Base-by-base conservation (phyloP, 2,329 filamentous ascomycete species). In the Alternaria angustiovoidea region DNA sequence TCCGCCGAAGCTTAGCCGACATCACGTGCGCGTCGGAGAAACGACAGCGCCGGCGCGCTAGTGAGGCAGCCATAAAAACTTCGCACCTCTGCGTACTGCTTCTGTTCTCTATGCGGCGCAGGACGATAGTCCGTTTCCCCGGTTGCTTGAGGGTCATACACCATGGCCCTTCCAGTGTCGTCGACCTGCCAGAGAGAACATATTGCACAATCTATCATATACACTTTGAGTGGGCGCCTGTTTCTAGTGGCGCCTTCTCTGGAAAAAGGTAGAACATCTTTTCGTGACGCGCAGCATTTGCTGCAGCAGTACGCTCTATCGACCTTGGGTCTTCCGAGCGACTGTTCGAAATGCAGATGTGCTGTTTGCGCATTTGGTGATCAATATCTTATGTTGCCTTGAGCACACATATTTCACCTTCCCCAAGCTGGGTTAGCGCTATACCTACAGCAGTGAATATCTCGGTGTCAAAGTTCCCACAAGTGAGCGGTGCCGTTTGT, bases 81-180 rank as follows among this genome's bases (percentile, higher is more conserved):
- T 61, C 51, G 30, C 62, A 18, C 7, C 24, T 46, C 59, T 64
- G 51, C 16, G 59, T 32, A 64, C 58, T 44, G 76, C 81, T 87
- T 86, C 84, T 82, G 82, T 85, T 86, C 88, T 85, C 92, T 84
- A 89, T 93, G 91, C 90, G 90, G 91, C 90, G 88, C 88, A 71
- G 73, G 71, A 74, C 88, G 89, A 87, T 85, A 89, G 86, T 81
- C 68, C 81, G 83, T 87, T 87, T 86, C 87, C 90, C 90, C 88
- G 91, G 89, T 93, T 93, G 90, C 90, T 91, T 89, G 86, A 62
- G 83, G 82, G 76, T 77, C 68, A 58, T 74, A 73, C 22, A 78
- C 83, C 79, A 81, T 85, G 83, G 82, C 77, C 54, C 54, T 68
- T 67, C 81, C 88, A 88, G 90, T 89, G 91, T 93, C 91, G 88